Evolutionary conservation across 345 rosid genomes (phyloP).

Genomic region (Gossypium mustelinum): DNA sequence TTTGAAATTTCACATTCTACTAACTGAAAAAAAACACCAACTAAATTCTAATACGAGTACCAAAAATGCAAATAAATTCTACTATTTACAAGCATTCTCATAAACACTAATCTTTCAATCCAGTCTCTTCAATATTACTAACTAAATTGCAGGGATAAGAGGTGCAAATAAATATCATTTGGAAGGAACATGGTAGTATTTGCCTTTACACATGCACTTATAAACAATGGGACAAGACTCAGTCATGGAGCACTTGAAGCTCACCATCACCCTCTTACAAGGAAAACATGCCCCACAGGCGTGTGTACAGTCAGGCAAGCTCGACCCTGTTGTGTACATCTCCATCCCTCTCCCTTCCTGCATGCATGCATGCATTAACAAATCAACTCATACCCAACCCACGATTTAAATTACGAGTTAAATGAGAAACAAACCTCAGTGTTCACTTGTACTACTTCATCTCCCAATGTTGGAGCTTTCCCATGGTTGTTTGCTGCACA

Average conservation of each 20-base stretch:
- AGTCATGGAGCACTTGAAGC: slow-evolving; percentile 70
- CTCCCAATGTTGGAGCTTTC: neutral
- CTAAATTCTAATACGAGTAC: too few relatives aligned
- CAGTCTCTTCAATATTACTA: too few relatives aligned
- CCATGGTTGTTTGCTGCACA: slow-evolving; percentile 2
- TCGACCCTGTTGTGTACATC: slow-evolving; percentile 67
- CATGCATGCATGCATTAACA: neutral
- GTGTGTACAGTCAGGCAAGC: slow-evolving; percentile 87
- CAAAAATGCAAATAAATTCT: too few relatives aligned
- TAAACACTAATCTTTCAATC: too few relatives aligned
- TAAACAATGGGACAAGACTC: slow-evolving; percentile 93
- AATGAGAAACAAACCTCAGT: slow-evolving; percentile 12
- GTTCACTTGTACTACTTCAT: neutral
- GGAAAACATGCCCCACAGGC: slow-evolving; percentile 92
- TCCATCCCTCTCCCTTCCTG: slow-evolving; percentile 41
- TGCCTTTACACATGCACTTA: slow-evolving; percentile 82
- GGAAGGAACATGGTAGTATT: slow-evolving; percentile 78
- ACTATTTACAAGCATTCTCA: too few relatives aligned
- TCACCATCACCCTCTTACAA: slow-evolving; percentile 88
- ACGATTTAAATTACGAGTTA: too few relatives aligned
- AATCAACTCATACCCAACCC: neutral
- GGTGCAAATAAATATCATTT: slow-evolving; percentile 11
- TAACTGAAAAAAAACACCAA: too few relatives aligned
- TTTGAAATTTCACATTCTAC: too few relatives aligned
- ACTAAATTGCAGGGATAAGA: too few relatives aligned